Evolutionary conservation across 208 protist species (phyloP).

Genomic region (Trypanosomatidae sp.): DNA sequence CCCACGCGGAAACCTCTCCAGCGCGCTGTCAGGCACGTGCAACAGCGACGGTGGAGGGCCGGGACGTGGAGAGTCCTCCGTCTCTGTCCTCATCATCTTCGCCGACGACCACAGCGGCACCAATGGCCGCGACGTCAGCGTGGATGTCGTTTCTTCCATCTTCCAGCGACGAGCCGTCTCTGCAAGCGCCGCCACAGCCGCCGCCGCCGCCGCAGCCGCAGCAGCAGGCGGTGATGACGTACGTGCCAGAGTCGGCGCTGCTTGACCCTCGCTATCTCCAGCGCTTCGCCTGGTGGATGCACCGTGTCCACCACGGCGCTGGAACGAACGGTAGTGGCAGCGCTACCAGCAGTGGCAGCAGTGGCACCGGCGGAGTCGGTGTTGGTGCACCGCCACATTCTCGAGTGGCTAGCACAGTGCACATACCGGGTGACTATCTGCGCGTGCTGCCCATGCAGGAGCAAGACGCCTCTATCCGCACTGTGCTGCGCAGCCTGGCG

Average conservation of each 20-base stretch:
- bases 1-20: neutral
- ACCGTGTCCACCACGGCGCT: constrained; percentile 25
- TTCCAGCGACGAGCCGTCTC: neutral
- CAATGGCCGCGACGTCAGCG: neutral
- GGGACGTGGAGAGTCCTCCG: neutral
- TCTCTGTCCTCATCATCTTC: neutral
- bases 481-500: constrained; percentile 30
- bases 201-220: neutral
- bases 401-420: constrained; percentile 4
- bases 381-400: neutral
- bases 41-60: neutral
- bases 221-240: constrained; percentile 5
- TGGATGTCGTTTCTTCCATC: neutral
- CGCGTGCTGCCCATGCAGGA: constrained; percentile 21
- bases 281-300: constrained; percentile 55
- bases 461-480: constrained; percentile 25
- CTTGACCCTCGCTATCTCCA: constrained; percentile 53
- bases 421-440: constrained; percentile 21
- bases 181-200: neutral
- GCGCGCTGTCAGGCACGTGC: neutral
- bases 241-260: constrained; percentile 60
- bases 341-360: neutral
- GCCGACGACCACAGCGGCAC: neutral
- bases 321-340: neutral
- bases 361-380: neutral